These are phyloP conservation scores for Mortierella sp. DNA, from an alignment of 371 early-diverging fungal species.

Conservation along the genomic window DNA sequence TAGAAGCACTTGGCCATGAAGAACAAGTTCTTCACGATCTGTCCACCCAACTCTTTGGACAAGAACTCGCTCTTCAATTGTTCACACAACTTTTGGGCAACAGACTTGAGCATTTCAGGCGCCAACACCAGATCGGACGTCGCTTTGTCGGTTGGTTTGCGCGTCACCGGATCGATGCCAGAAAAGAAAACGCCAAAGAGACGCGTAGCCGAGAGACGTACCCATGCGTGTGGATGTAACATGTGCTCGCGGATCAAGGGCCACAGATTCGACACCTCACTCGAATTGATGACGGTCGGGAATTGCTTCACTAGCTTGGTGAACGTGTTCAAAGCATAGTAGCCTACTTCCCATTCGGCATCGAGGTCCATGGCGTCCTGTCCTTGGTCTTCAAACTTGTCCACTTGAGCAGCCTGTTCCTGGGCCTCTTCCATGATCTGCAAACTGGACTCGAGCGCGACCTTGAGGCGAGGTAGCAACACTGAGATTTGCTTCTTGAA, in stretches of 20 bases:
- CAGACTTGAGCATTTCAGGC: slow-evolving; percentile 59
- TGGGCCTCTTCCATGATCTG: slow-evolving; percentile 61
- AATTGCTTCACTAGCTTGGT: slow-evolving; percentile 70
- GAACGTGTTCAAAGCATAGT: slow-evolving; percentile 83
- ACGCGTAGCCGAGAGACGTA: slow-evolving; percentile 76
- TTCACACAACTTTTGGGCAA: slow-evolving; percentile 70
- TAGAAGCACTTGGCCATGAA: slow-evolving; percentile 87
- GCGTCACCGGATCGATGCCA: slow-evolving; percentile 66
- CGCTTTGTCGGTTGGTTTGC: slow-evolving; percentile 55
- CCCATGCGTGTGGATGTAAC: slow-evolving; percentile 91
- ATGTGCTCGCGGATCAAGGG: slow-evolving; percentile 66
- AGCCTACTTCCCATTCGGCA: slow-evolving; percentile 84
- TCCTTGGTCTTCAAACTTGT: slow-evolving; percentile 50
- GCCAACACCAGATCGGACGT: slow-evolving; percentile 56
- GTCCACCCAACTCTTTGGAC: slow-evolving; percentile 83
- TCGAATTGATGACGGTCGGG: slow-evolving; percentile 62
- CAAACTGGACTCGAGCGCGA: slow-evolving; percentile 62
- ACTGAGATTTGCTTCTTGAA: slow-evolving; percentile 64
- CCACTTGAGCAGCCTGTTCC: slow-evolving; percentile 50
- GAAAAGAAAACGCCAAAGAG: slow-evolving; percentile 84
- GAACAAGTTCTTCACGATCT: slow-evolving; percentile 93
- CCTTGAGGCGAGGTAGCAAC: slow-evolving; percentile 61
- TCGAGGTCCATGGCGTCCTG: slow-evolving; percentile 62
- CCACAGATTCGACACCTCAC: slow-evolving; percentile 65
- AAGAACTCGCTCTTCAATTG: slow-evolving; percentile 81